Base-by-base conservation (phyloP, 2,329 filamentous ascomycete genomes). In the Pezicula rhizophila region DNA sequence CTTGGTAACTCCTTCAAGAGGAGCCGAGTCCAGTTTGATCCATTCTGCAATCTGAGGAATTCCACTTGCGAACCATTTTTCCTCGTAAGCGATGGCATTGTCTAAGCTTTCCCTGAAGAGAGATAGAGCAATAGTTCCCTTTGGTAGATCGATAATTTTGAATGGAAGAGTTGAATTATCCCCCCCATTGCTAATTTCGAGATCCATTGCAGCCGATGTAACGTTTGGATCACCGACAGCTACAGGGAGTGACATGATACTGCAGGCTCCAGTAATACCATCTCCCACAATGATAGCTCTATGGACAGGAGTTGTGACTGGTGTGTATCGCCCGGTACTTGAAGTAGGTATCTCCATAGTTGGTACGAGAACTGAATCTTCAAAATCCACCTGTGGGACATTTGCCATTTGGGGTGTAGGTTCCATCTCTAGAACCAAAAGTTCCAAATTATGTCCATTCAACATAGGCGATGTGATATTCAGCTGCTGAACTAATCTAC, bases 291-390 rank as follows among this genome's bases (percentile, higher is more conserved):
- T 60, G 14, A 96, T 68, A 1, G 85, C 81, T 62, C 84, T 87
- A 63, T 97, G 92, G 1, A 96, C 89, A 0, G 92, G 91, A 40
- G 89, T 89, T 6, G 82, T 80, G 38, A 93, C 75, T 14, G 82
- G 77, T 11, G 82, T 82, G 49, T 81, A 77, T 52, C 81, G 75
- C 8, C 83, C 82, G 14, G 79, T 80, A 52, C 75, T 76, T 12
- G 85, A 82, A 5, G 74, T 77, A 2, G 79, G 80, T 38, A 88
- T 86, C 17, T 87, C 82, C 31, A 95, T 77, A 0, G 76, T 76
- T 2, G 90, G 90, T 15, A 89, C 84, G n/a, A 96, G 75, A 11
- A 91, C 72, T 0, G 80, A 74, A 53, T 91, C 85, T 78, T 75
- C 4, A 80, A 70, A 8, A 69, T 69, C 46, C 75, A 64, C 41